Conservation (phyloP, 225 moss, liverwort and hornwort species). For the Antitrichia curtipendula region DNA sequence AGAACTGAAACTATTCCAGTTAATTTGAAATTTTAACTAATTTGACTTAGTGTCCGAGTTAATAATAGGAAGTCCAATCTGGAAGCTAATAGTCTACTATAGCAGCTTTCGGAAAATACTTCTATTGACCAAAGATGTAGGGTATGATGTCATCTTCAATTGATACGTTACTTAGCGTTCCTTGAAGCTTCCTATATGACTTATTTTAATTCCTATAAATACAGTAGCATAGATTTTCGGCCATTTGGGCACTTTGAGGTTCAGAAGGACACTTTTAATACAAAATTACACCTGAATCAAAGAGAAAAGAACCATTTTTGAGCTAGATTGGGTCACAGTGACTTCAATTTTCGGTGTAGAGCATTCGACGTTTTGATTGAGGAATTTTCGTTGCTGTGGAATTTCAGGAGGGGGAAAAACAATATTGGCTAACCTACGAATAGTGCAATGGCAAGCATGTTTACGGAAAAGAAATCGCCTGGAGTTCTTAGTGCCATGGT, state of each 20-base stretch:
- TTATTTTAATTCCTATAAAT: too few species aligned
- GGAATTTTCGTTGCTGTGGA: not conserved
- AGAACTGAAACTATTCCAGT: too few species aligned
- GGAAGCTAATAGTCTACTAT: not conserved
- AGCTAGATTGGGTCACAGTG: not conserved
- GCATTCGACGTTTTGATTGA: not conserved
- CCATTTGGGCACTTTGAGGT: too few species aligned
- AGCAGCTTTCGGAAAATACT: not conserved
- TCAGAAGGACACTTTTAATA: too few species aligned
- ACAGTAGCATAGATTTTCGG: not conserved
- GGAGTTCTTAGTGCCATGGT: slow-evolving; percentile 57
- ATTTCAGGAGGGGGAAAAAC: slow-evolving; percentile 35
- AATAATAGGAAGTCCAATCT: not conserved
- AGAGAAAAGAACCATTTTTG: too few species aligned
- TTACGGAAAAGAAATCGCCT: slow-evolving; percentile 30
- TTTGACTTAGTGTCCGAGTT: not conserved
- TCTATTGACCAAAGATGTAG: too few species aligned
- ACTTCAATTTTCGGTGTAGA: not conserved
- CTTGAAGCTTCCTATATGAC: not conserved
- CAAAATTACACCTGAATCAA: not conserved
- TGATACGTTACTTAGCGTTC: too few species aligned
- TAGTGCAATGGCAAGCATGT: slow-evolving; percentile 53
- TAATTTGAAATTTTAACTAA: not conserved
- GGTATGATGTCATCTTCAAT: not conserved
- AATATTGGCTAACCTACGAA: slow-evolving; percentile 15